A percentile compares a stretch with the other conserved stretches of the same genome.
These are phyloP conservation scores for Plasmopara muralis DNA, from an alignment of 352 stramenopile species.

Conservation along the genomic window DNA sequence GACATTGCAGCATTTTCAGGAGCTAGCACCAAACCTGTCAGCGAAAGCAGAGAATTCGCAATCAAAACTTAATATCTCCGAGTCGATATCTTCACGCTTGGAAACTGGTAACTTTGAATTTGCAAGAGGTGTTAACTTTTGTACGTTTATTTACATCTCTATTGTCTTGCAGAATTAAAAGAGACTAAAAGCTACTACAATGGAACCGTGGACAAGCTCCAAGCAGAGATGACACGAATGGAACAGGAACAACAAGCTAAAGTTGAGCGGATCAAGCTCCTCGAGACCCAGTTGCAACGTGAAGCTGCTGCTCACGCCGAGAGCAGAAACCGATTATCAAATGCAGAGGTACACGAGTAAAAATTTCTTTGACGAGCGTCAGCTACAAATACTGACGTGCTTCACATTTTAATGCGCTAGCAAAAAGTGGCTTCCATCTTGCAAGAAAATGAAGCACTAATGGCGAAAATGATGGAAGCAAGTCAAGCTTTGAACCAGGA, in stretches of 20 bases:
- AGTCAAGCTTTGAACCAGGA: slow-evolving; percentile 47
- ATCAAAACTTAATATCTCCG: slow-evolving; percentile 39
- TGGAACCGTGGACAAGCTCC: slow-evolving; percentile 25
- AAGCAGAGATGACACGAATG: slow-evolving; percentile 23
- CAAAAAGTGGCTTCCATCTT: slow-evolving; percentile 60
- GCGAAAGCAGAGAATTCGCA: slow-evolving; percentile 46
- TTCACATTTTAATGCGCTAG: slow-evolving; percentile 12
- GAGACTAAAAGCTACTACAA: slow-evolving; percentile 28
- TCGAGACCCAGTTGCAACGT: slow-evolving; percentile 35
- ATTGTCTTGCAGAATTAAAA: slow-evolving; percentile 30
- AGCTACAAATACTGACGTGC: slow-evolving; percentile 1
- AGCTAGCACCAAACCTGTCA: slow-evolving; percentile 42
- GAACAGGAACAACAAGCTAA: slow-evolving; percentile 23
- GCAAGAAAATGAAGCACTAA: slow-evolving; percentile 67
- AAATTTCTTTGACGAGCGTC: neutral
- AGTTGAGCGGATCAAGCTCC: slow-evolving; percentile 28
- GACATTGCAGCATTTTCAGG: slow-evolving; percentile 48
- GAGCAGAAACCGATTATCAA: slow-evolving; percentile 36
- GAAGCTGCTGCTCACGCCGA: slow-evolving; percentile 41
- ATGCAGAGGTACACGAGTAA: slow-evolving; percentile 38
- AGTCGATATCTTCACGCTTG: slow-evolving; percentile 30
- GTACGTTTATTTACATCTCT: slow-evolving; percentile 3
- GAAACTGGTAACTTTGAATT: slow-evolving; percentile 24
- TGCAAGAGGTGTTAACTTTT: neutral
- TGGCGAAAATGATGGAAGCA: slow-evolving; percentile 53